These are phyloP conservation scores for Incumbomyces lentus DNA, from an alignment of 2,329 filamentous ascomycete species.

Conservation along the genomic window DNA sequence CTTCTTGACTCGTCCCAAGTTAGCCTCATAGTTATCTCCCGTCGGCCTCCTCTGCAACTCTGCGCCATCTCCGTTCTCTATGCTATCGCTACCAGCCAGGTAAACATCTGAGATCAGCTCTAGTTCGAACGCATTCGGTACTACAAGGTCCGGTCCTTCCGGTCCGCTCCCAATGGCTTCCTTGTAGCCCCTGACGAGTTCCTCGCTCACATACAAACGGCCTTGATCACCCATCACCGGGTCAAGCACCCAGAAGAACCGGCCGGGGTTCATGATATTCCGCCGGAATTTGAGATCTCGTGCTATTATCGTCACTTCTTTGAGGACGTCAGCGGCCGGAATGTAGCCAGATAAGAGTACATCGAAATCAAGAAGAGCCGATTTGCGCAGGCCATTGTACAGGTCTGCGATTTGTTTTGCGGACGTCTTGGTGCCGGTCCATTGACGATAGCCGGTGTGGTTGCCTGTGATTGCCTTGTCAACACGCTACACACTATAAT, in stretches of 20 bases:
- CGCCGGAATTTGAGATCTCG: slow-evolving; percentile 61
- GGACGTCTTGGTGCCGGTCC: slow-evolving; percentile 72
- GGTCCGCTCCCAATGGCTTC: slow-evolving; percentile 60
- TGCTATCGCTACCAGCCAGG: slow-evolving; percentile 4
- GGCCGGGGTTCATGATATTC: slow-evolving; percentile 11
- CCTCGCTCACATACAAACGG: slow-evolving; percentile 77
- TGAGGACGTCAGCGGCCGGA: slow-evolving; percentile 73
- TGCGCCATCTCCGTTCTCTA: slow-evolving; percentile 8
- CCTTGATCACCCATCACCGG: slow-evolving; percentile 98
- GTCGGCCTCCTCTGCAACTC: slow-evolving; percentile 4
- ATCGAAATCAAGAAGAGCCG: slow-evolving; percentile 78
- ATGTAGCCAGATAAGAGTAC: slow-evolving; percentile 93
- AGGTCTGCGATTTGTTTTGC: slow-evolving; percentile 75
- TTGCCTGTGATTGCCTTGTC: slow-evolving; percentile 53
- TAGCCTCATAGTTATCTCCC: slow-evolving; percentile 5
- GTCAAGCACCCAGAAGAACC: slow-evolving; percentile 57
- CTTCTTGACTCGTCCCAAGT: slow-evolving; percentile 13
- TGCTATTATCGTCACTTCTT: slow-evolving; percentile 74
- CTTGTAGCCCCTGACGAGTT: slow-evolving; percentile 87
- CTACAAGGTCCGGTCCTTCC: slow-evolving; percentile 57
- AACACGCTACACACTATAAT: background rate
- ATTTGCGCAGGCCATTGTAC: slow-evolving; percentile 74
- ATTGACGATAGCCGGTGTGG: slow-evolving; percentile 83
- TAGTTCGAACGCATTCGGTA: slow-evolving; percentile 95
- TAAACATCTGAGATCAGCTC: slow-evolving; percentile 52